Conservation (phyloP, 2,329 filamentous ascomycete species). For the Escovopsis sp. region DNA sequence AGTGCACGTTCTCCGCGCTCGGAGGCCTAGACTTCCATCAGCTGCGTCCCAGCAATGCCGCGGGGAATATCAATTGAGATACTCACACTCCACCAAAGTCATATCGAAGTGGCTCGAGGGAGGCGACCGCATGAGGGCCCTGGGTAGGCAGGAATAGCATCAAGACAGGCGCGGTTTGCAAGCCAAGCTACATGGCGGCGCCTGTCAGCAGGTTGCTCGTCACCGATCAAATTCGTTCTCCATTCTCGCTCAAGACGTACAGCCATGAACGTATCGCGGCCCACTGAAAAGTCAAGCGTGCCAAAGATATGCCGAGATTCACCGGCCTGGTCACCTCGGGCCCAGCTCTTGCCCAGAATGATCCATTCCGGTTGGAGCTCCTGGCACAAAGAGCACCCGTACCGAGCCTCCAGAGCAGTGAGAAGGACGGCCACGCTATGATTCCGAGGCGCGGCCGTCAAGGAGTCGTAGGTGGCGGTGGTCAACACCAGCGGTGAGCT, state of each 20-base stretch:
- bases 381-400: slow-evolving; percentile 70
- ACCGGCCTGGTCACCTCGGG: slow-evolving; percentile 62
- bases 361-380: slow-evolving; percentile 95
- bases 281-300: slow-evolving; percentile 76
- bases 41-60: background rate
- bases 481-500: slow-evolving; percentile 60
- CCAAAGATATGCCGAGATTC: slow-evolving; percentile 63
- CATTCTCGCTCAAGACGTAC: slow-evolving; percentile 34
- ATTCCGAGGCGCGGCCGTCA: slow-evolving; percentile 67
- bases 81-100: slow-evolving; percentile 72
- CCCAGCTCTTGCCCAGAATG: slow-evolving; percentile 72
- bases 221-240: background rate
- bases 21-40: slow-evolving; percentile 38
- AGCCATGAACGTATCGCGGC: slow-evolving; percentile 72
- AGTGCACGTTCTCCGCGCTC: slow-evolving; percentile 61
- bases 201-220: slow-evolving; percentile 1
- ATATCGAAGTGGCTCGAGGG: slow-evolving; percentile 57
- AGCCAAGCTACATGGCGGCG: slow-evolving; percentile 63
- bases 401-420: slow-evolving; percentile 71
- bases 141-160: slow-evolving; percentile 73
- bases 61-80: background rate
- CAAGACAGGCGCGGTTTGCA: slow-evolving; percentile 87
- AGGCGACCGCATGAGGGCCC: slow-evolving; percentile 60
- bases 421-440: slow-evolving; percentile 71
- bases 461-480: slow-evolving; percentile 57